Conservation (phyloP, 768 basidiomycete genomes). For the Trametes cingulata region DNA sequence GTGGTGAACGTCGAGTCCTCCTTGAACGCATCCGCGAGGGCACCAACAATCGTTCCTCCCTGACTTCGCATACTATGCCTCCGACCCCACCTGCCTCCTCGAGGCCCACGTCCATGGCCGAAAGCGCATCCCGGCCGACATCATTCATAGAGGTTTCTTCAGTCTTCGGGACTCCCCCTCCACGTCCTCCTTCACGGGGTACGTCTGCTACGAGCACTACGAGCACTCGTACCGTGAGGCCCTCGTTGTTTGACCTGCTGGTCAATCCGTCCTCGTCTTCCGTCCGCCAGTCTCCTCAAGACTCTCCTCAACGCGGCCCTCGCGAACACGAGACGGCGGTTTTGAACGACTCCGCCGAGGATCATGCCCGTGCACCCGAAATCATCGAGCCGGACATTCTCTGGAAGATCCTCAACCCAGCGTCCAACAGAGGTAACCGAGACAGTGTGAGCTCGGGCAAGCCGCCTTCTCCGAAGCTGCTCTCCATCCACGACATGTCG, state of each 20-base stretch:
- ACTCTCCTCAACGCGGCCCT: not conserved
- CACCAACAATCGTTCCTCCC: slow-evolving; percentile 9
- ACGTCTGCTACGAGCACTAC: slow-evolving; percentile 1
- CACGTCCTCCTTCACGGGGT: slow-evolving; percentile 8
- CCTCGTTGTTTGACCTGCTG: slow-evolving; percentile 25
- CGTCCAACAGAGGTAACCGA: not conserved
- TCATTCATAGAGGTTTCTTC: slow-evolving; percentile 3
- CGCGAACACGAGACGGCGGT: not conserved
- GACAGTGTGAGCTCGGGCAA: not conserved
- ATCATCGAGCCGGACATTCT: not conserved
- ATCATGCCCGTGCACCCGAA: too few relatives aligned
- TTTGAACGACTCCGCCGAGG: not conserved
- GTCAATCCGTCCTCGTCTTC: not conserved
- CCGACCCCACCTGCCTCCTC: slow-evolving; percentile 17
- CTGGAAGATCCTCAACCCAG: not conserved
- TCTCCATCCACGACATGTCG: not conserved
- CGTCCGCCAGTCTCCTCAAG: not conserved
- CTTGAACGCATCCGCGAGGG: slow-evolving; percentile 30
- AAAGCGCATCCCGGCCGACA: slow-evolving; percentile 9
- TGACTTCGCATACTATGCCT: slow-evolving; percentile 17
- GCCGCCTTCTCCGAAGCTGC: not conserved
- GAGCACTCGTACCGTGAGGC: slow-evolving; percentile 20
- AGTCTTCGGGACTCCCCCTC: slow-evolving; percentile 15
- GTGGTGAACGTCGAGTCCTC: slow-evolving; percentile 21
- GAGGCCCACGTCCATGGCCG: slow-evolving; percentile 16